phyloP scores from a whole-genome alignment of 768 basidiomycete genomes.

The Tricholoma hemisulphureum region DNA sequence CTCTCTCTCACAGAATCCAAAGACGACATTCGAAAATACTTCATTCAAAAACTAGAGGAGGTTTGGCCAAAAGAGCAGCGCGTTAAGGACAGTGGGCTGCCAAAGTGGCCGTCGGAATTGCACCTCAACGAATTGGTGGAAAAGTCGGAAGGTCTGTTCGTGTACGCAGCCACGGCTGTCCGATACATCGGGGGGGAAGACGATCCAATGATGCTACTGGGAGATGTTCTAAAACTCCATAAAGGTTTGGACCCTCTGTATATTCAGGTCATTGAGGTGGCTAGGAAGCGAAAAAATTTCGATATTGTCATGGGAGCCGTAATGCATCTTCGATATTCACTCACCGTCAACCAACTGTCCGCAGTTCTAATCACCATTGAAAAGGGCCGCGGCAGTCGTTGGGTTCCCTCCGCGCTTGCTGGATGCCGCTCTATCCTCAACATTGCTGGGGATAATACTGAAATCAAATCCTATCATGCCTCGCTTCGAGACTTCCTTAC shows the following conservation, averaged over 20 bases:
- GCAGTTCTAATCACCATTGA: neutral
- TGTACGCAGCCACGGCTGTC: no score
- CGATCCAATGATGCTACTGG: no score
- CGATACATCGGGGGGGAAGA: no score
- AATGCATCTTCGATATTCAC: constrained; percentile 6
- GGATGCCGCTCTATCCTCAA: constrained; percentile 1
- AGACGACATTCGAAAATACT: no score
- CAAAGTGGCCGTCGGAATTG: neutral
- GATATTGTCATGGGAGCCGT: constrained; percentile 3
- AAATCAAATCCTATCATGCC: constrained; percentile 3
- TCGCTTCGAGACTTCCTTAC: constrained; percentile 6
- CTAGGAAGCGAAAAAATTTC: neutral
- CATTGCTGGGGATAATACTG: neutral
- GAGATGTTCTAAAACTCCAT: constrained; percentile 3
- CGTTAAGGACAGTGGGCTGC: neutral
- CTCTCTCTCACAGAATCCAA: neutral
- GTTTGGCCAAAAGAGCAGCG: neutral
- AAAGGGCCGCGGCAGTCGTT: neutral
- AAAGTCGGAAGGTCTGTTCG: no score
- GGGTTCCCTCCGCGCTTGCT: neutral
- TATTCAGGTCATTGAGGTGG: constrained; percentile 2
- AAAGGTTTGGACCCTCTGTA: constrained; percentile 6
- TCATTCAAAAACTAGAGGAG: neutral
- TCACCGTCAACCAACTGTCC: neutral
- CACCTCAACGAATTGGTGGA: neutral